Conservation (phyloP, 2,329 filamentous ascomycete genomes). For the Xylariomycetidae sp. region DNA sequence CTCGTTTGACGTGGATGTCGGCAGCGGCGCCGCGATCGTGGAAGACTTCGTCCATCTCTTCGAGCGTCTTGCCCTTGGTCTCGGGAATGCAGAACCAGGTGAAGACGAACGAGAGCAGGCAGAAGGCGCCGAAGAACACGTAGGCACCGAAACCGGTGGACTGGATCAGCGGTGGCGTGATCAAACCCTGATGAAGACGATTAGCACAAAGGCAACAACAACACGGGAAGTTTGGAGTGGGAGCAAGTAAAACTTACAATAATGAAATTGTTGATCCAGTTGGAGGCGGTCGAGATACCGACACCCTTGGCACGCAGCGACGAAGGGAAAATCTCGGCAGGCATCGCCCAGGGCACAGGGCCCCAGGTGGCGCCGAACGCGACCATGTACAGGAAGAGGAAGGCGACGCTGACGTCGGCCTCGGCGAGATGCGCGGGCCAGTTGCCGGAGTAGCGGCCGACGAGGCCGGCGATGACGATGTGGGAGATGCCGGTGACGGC, state of each 20-base stretch:
- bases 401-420: conserved; percentile 31
- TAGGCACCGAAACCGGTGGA: conserved; percentile 45
- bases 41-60: conserved; percentile 8
- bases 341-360: conserved; percentile 41
- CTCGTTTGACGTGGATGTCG: neutral
- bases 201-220: no score
- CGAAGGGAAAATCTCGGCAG: conserved; percentile 55
- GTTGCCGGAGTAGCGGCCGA: conserved; percentile 43
- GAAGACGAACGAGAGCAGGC: conserved; percentile 1
- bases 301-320: conserved; percentile 59
- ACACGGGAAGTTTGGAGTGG: no score
- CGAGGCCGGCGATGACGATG: conserved; percentile 46
- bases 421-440: conserved; percentile 44
- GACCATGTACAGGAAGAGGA: conserved; percentile 53
- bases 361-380: conserved; percentile 55
- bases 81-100: conserved; percentile 5
- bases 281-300: conserved; percentile 51
- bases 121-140: conserved; percentile 41
- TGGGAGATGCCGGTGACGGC: conserved; percentile 40
- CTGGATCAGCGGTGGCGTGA: conserved; percentile 54
- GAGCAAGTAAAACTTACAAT: no score
- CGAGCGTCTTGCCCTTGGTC: conserved; percentile 4
- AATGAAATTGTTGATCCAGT: conserved; percentile 59
- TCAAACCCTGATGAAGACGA: no score
- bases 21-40: neutral